Conservation (phyloP, 257 asterid genomes). For the Cordia subcordata region DNA sequence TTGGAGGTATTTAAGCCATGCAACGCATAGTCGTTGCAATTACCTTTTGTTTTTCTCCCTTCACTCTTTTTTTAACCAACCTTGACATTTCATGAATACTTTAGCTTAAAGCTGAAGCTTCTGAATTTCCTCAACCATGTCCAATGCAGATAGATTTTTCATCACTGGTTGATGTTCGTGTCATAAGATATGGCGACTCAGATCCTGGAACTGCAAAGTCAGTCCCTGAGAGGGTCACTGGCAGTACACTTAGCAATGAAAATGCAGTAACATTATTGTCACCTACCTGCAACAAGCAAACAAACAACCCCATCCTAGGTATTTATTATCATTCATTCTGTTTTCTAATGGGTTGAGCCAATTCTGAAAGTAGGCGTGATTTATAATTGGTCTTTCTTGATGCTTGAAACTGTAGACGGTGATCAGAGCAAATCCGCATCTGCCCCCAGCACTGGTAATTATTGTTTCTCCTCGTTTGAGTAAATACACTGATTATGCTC, state of each 20-base stretch:
- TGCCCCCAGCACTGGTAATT: constrained; percentile 26
- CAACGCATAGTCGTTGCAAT: constrained; percentile 3
- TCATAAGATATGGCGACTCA: constrained; percentile 36
- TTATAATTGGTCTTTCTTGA: background rate
- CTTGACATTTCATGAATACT: background rate
- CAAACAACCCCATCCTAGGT: constrained; percentile 37
- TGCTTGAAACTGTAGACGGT: constrained; percentile 18
- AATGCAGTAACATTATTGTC: constrained; percentile 21
- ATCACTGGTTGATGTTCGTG: constrained; percentile 66
- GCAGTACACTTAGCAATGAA: constrained; percentile 25
- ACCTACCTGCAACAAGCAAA: constrained; percentile 30
- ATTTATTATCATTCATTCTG: constrained; percentile 8
- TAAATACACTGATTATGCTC: too few relatives aligned
- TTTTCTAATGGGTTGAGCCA: background rate
- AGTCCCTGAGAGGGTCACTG: constrained; percentile 21
- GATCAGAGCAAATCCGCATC: constrained; percentile 22
- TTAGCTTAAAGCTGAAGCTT: background rate
- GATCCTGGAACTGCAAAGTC: constrained; percentile 29
- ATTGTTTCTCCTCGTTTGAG: background rate
- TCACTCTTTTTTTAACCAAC: background rate
- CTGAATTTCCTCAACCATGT: constrained; percentile 3
- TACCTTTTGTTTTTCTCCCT: background rate
- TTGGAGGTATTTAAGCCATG: constrained; percentile 51
- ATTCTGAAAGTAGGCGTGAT: background rate
- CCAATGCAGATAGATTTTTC: constrained; percentile 64